Base-by-base conservation (phyloP, 2,329 filamentous ascomycete species). In the Saccharata proteae region DNA sequence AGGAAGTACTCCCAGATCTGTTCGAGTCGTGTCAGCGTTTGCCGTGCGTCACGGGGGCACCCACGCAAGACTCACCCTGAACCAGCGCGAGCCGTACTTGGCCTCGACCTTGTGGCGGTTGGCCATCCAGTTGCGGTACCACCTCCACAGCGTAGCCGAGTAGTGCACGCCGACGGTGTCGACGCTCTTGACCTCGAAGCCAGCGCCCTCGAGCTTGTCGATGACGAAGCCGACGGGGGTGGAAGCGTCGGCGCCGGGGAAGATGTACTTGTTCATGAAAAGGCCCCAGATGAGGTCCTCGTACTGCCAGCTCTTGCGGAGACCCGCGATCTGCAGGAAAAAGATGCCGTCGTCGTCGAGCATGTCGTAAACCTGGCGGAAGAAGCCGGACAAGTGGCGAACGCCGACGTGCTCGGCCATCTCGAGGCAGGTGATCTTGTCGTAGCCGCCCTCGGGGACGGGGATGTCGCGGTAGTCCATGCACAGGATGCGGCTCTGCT, bases 251-350 rank as follows among this genome's bases (percentile, higher is more conserved):
- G 90, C 90, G 54, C 90, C 90, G 19, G 86, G 90, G 73, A 96
- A 96, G 57, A 96, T 71, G 61, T 96, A 93, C 67, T 93, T 94
- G 77, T 96, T 96, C 85, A 96, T 93, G 72, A 94, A 96, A 27
- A 96, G 71, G 55, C 90, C 90, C 90, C 90, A 96, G 58, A 88
- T 81, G 30, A 94, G 72, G 62, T 96, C 88, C 68, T 96, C 86
- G 53, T 93, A 96, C 61, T 96, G 90, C 90, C 90, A 96, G 41
- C 71, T 67, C 67, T 92, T 92, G 47, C 90, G 80, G 39, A 98
- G 72, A 62, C 90, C 90, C 47, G 88, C 85, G 47, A 92, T 85
- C 61, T 96, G 90, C 38, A 96, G 70, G 72, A 90, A 94, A 67
- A 96, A 93, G 43, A 84, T 74, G 57, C 90, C 90, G 44, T 96